phyloP scores from a whole-genome alignment of 225 moss, liverwort and hornwort genomes.

The Marchantia polymorpha region DNA sequence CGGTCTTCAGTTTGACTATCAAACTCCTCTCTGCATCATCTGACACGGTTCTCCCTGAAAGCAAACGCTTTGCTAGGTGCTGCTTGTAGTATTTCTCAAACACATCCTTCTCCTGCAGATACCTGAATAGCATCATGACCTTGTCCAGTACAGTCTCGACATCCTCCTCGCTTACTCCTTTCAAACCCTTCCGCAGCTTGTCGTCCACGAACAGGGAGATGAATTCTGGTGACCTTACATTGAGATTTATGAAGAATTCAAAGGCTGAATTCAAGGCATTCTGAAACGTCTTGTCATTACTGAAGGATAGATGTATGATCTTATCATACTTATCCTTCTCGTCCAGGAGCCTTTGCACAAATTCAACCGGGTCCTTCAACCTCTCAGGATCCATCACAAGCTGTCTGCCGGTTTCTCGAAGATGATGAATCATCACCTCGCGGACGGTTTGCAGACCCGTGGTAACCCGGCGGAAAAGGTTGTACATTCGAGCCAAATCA shows the following conservation, averaged over 20 bases:
- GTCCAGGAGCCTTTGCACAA: constrained; percentile 44
- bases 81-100: constrained; percentile 52
- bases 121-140: constrained; percentile 54
- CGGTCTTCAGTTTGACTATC: constrained; percentile 48
- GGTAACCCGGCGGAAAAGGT: constrained; percentile 35
- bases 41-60: constrained; percentile 47
- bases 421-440: constrained; percentile 38
- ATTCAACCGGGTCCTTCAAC: constrained; percentile 47
- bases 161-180: constrained; percentile 50
- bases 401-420: constrained; percentile 43
- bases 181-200: constrained; percentile 48
- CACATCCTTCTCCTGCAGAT: constrained; percentile 50
- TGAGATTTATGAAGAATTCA: constrained; percentile 48
- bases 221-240: constrained; percentile 43
- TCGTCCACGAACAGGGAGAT: constrained; percentile 51
- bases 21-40: constrained; percentile 50
- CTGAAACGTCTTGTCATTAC: constrained; percentile 50
- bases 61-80: constrained; percentile 45
- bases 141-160: constrained; percentile 49
- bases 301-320: constrained; percentile 40
- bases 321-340: constrained; percentile 51
- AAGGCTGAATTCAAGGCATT: constrained; percentile 50
- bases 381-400: constrained; percentile 49
- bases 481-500: constrained; percentile 45
- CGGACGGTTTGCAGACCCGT: constrained; percentile 40